phyloP scores from a whole-genome alignment of 305 asterid genomes.

The Fraxinus platypoda region DNA sequence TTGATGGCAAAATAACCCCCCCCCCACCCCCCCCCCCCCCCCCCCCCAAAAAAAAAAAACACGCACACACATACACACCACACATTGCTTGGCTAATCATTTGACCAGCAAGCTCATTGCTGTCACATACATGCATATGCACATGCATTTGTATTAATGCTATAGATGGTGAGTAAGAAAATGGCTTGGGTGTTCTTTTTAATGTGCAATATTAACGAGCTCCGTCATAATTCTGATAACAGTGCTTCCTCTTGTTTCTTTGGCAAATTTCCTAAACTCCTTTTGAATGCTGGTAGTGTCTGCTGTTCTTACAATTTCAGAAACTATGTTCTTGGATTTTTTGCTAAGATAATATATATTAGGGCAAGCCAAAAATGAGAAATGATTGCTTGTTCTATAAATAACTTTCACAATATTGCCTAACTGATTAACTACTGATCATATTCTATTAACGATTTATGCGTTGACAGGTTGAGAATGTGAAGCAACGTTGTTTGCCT shows the following conservation, averaged over 20 bases:
- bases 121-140: not conserved
- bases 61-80: not conserved
- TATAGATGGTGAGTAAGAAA: not conserved
- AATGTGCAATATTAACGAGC: not conserved
- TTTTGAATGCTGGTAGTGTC: not conserved
- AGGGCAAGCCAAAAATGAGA: not conserved
- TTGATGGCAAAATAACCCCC: not conserved
- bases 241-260: not conserved
- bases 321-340: no score
- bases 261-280: not conserved
- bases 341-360: not conserved
- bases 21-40: not conserved
- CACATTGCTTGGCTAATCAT: not conserved
- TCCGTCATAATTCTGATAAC: not conserved
- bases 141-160: not conserved
- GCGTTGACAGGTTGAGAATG: constrained; percentile 78
- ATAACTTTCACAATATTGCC: not conserved
- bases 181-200: not conserved
- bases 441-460: constrained; percentile 11
- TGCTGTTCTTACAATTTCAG: not conserved
- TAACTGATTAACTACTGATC: not conserved
- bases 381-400: not conserved
- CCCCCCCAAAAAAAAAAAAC: not conserved
- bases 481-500: constrained; percentile 93
- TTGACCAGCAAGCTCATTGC: not conserved